phyloP scores from a whole-genome alignment of 2,329 filamentous ascomycete genomes.

The Metarhizium robertsii region DNA sequence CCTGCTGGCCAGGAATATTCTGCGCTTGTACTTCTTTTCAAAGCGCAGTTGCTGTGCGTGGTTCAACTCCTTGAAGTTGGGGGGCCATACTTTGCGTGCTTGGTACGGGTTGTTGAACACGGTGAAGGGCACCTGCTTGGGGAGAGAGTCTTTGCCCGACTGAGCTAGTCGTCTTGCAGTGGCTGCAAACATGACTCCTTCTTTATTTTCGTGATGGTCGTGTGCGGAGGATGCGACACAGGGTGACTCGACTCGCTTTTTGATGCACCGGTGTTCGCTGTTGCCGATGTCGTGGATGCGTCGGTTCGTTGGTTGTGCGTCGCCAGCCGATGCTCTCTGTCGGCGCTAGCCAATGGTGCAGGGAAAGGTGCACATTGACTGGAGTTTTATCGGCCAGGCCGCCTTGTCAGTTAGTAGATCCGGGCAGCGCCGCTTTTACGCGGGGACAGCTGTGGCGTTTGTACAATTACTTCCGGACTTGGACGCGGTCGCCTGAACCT shows the following conservation, averaged over 20 bases:
- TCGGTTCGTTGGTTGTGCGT: neutral
- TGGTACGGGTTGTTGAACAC: slow-evolving; percentile 49
- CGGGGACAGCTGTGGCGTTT: neutral
- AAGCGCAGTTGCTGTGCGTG: slow-evolving; percentile 67
- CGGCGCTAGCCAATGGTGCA: neutral
- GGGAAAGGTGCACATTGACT: neutral
- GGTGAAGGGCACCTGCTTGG: slow-evolving; percentile 18
- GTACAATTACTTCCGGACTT: slow-evolving; percentile 2
- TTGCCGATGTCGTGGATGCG: neutral
- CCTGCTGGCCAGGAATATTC: slow-evolving; percentile 51
- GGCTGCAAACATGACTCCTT: slow-evolving; percentile 24
- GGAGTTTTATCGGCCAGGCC: too few species aligned
- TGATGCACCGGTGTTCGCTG: neutral
- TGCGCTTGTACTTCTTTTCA: slow-evolving; percentile 69
- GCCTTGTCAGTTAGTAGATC: too few species aligned
- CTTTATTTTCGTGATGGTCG: neutral
- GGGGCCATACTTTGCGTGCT: slow-evolving; percentile 68
- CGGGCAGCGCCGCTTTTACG: too few species aligned
- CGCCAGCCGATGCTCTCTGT: neutral
- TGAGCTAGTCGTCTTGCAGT: slow-evolving; percentile 24
- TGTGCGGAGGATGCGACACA: neutral
- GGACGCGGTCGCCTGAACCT: too few species aligned
- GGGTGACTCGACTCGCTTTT: neutral
- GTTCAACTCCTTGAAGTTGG: slow-evolving; percentile 61
- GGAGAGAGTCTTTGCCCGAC: slow-evolving; percentile 16